These are phyloP conservation scores for Suillus subluteus DNA, from an alignment of 768 basidiomycete genomes.

Conservation along the genomic window DNA sequence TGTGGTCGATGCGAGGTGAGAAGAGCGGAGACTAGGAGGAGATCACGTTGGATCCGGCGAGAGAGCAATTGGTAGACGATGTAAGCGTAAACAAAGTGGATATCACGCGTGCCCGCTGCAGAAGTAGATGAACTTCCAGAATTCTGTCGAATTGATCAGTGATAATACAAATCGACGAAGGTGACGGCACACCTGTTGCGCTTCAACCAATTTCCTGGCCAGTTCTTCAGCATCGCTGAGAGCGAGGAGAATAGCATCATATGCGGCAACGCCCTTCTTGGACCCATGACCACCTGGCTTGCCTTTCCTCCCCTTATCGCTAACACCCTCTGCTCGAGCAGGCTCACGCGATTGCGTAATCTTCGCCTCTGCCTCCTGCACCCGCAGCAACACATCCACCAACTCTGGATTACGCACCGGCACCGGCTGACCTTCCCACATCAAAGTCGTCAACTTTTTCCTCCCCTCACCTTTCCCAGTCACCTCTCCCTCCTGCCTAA, in stretches of 20 bases:
- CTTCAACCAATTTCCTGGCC: conserved; percentile 76
- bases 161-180: conserved; percentile 10
- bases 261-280: conserved; percentile 82
- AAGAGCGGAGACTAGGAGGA: conserved; percentile 73
- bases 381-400: conserved; percentile 82
- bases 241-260: conserved; percentile 82
- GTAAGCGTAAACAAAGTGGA: conserved; percentile 85
- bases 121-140: conserved; percentile 43
- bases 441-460: conserved; percentile 60
- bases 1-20: conserved; percentile 47
- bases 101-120: conserved; percentile 61
- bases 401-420: conserved; percentile 90
- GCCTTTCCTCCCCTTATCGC: conserved; percentile 35
- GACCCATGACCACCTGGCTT: conserved; percentile 46
- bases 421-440: conserved; percentile 84
- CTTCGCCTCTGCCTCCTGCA: conserved; percentile 75
- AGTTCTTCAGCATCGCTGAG: conserved; percentile 91
- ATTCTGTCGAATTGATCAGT: conserved; percentile 33
- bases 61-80: conserved; percentile 88
- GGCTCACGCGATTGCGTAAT: conserved; percentile 44
- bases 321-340: conserved; percentile 30
- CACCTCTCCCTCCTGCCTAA: conserved; percentile 47
- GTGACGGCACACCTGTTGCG: conserved; percentile 66
- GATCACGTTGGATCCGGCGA: conserved; percentile 86
- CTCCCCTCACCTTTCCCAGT: conserved; percentile 42